Evolutionary conservation across 306 rosid genomes (phyloP).

Genomic region (Abrus precatorius): DNA sequence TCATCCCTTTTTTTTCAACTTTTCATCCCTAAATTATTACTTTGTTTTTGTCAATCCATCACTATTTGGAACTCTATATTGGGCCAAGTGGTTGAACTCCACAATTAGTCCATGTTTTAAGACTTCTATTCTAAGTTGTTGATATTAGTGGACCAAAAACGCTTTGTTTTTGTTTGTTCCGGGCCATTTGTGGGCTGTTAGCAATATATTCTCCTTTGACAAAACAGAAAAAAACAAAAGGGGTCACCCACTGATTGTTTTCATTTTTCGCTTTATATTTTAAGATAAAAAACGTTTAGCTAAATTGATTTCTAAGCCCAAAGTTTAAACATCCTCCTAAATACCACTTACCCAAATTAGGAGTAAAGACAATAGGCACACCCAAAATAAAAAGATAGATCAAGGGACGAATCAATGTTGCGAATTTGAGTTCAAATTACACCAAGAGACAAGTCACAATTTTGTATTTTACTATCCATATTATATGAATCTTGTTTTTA

Average conservation of each 20-base stretch:
- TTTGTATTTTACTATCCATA: neutral
- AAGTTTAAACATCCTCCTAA: neutral
- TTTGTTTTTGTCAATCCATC: neutral
- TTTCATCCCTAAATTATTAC: neutral
- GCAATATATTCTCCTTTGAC: too few species aligned
- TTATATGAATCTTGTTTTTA: neutral
- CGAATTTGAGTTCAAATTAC: neutral
- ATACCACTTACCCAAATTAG: neutral
- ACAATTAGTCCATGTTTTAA: neutral
- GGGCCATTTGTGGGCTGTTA: too few species aligned
- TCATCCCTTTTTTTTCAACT: neutral
- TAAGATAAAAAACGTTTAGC: neutral
- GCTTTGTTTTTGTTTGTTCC: too few species aligned
- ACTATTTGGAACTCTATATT: neutral
- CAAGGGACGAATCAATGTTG: neutral
- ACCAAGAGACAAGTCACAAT: neutral
- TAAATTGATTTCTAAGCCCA: neutral
- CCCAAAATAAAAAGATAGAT: neutral
- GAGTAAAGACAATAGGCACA: neutral
- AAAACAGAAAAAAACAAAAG: too few species aligned
- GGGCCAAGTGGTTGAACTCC: neutral
- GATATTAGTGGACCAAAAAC: neutral
- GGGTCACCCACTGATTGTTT: too few species aligned
- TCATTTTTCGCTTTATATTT: neutral
- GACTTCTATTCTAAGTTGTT: neutral